Evolutionary conservation across 2,329 filamentous ascomycete species (phyloP).

Genomic region (Phialemonium atrogriseum): DNA sequence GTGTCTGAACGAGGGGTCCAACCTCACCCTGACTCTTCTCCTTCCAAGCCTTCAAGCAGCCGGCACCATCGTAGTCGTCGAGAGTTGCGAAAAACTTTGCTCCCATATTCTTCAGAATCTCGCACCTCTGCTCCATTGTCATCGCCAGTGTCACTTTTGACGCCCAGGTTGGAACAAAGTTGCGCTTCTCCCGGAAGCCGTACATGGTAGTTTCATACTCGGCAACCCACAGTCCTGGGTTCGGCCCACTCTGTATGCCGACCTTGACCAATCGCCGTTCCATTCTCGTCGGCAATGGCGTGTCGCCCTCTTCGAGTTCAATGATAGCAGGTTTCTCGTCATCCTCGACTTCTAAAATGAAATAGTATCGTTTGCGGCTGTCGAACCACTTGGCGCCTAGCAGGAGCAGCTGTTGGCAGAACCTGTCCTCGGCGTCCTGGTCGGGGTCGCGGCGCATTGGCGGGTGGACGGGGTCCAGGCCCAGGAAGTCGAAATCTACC

Average conservation of each 20-base stretch:
- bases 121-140: constrained; percentile 2
- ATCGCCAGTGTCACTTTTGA: not conserved
- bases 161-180: not conserved
- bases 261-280: constrained; percentile 1
- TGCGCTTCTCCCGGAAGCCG: constrained; percentile 1
- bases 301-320: not conserved
- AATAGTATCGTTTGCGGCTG: not conserved
- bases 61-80: constrained; percentile 2
- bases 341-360: not conserved
- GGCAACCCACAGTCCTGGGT: constrained; percentile 2
- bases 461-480: constrained; percentile 3
- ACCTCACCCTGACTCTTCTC: constrained; percentile 1
- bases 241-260: not conserved
- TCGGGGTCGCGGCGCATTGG: constrained; percentile 1
- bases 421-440: constrained; percentile 1
- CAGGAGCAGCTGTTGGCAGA: constrained; percentile 1
- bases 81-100: constrained; percentile 3
- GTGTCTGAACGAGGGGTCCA: constrained; percentile 2
- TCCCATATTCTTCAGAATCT: constrained; percentile 3
- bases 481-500: constrained; percentile 1
- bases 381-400: constrained; percentile 3
- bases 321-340: not conserved
- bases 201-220: constrained; percentile 3
- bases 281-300: not conserved
- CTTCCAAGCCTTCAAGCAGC: constrained; percentile 2